Base-by-base conservation (phyloP, 148 eudicot species). In the Vaccinium myrtillus region DNA sequence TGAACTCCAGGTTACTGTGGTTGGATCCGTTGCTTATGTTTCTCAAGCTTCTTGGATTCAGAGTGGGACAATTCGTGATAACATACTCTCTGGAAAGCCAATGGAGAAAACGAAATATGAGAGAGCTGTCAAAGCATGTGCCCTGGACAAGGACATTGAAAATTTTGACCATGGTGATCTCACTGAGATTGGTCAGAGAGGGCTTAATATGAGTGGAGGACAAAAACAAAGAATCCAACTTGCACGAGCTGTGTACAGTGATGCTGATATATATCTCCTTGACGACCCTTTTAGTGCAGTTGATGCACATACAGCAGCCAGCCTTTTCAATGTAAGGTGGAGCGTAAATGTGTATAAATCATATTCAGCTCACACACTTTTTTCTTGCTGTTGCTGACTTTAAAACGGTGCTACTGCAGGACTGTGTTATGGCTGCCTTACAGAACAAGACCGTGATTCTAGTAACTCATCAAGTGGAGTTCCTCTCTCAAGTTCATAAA, bases 401-500 rank as follows among this genome's bases (percentile, higher is more conserved):
- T 69, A 27, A 23, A 27, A 27, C 82, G 54, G 19, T 63, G 18
- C 55, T 46, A 83, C 78, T 84, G 56, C 90, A 94, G 97, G 94
- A 91, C 10, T 94, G 95, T 84, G 94, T 92, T 69, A 90, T 92
- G 93, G 71, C 65, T 79, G 88, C 92, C 36, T 84, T 94, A 27
- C 81, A 79, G 81, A 81, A 85, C 21, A 92, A 90, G 82, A 91
- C 92, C 0, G 92, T 94, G 19, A 84, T 92, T 84, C 85, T 92
- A 50, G 95, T 94, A 27, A 94, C 97, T 81, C 95, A 92, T 88
- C 97, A 92, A 89, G 91, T 94, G 75, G 95, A 94, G 75, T 94
- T 94, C 82, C 97, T 94, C 7, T 83, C 91, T 2, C 84, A 81
- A 63, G 95, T 90, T 6, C 93, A 94, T 73, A 81, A 69, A n/a